These are phyloP conservation scores for Eucalyptus coolabah DNA, from an alignment of 345 rosid genomes.

Conservation along the genomic window DNA sequence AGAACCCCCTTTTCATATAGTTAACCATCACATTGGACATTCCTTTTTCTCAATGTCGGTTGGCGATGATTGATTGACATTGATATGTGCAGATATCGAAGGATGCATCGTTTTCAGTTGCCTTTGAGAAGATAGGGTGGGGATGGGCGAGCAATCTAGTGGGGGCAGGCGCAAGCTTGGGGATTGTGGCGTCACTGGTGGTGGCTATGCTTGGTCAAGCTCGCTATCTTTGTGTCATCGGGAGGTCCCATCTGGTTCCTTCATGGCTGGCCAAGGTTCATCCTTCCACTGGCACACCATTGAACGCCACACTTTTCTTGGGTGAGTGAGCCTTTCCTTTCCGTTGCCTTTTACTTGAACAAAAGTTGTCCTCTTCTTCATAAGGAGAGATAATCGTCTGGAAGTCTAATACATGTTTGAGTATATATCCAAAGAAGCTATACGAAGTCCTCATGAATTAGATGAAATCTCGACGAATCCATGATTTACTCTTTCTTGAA, in stretches of 20 bases:
- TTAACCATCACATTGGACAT: not conserved
- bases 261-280: slow-evolving; percentile 87
- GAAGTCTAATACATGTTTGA: not conserved
- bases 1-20: not conserved
- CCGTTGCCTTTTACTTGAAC: not conserved
- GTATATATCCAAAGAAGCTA: not conserved
- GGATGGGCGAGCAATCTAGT: slow-evolving; percentile 83
- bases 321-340: slow-evolving; percentile 23
- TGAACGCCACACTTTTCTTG: slow-evolving; percentile 88
- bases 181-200: slow-evolving; percentile 86
- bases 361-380: not conserved
- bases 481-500: not conserved
- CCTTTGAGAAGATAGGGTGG: slow-evolving; percentile 63
- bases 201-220: slow-evolving; percentile 98
- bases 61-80: not conserved
- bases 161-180: slow-evolving; percentile 91
- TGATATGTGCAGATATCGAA: slow-evolving; percentile 31
- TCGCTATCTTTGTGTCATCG: slow-evolving; percentile 91
- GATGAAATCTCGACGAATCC: not conserved
- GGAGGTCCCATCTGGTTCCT: slow-evolving; percentile 79
- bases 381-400: not conserved
- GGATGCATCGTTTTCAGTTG: slow-evolving; percentile 54
- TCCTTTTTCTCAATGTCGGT: not conserved
- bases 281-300: slow-evolving; percentile 92
- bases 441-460: not conserved